phyloP scores from a whole-genome alignment of 2,329 filamentous ascomycete species.

The Fusarium burgessii region DNA sequence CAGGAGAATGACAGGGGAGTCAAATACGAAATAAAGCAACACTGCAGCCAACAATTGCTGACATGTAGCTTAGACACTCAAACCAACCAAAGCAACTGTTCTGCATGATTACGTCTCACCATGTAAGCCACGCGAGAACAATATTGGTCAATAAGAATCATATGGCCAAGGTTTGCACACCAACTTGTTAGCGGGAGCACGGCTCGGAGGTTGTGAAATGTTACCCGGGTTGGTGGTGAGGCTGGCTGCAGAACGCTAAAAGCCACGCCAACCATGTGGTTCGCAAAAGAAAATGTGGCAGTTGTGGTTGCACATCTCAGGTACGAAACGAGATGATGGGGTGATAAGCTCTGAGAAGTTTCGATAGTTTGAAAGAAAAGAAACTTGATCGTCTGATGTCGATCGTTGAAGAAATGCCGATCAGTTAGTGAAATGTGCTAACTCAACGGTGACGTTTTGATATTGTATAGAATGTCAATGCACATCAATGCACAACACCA shows the following conservation, averaged over 20 bases:
- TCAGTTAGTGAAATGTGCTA: not conserved
- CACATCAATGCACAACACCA: not conserved
- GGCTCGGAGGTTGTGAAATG: not conserved
- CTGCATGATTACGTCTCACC: not conserved
- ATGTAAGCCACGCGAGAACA: not conserved
- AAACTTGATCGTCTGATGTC: not conserved
- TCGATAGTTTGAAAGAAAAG: not conserved
- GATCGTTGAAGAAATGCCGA: not conserved
- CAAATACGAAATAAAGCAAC: not conserved
- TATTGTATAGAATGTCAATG: not conserved
- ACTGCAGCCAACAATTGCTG: not conserved
- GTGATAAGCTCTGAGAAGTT: not conserved
- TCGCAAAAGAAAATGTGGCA: not conserved
- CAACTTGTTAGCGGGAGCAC: not conserved
- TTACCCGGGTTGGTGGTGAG: not conserved
- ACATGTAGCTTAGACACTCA: not conserved
- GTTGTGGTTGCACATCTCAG: not conserved
- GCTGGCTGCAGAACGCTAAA: not conserved
- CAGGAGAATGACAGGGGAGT: not conserved
- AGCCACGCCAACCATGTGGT: not conserved
- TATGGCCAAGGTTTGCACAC: not conserved
- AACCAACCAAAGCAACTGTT: no score
- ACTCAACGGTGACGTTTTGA: not conserved
- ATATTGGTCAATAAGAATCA: not conserved
- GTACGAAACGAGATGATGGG: not conserved